Conservation (phyloP, 768 basidiomycete species). For the Boletus huronensis region DNA sequence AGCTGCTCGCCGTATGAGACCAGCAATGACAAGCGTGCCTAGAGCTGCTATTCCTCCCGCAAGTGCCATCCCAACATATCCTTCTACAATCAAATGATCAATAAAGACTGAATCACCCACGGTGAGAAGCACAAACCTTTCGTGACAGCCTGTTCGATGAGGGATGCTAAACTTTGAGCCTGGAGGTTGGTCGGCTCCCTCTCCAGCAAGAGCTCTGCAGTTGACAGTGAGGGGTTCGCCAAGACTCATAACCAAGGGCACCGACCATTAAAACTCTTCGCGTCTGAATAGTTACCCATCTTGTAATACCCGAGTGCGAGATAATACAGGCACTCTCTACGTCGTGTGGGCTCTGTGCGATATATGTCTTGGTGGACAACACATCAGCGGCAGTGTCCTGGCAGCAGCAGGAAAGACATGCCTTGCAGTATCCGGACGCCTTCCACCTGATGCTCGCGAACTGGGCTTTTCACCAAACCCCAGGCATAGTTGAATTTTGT, state of each 20-base stretch:
- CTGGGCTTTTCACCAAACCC: slow-evolving; percentile 92
- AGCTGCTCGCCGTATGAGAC: slow-evolving; percentile 79
- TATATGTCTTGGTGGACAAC: slow-evolving; percentile 69
- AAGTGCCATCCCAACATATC: slow-evolving; percentile 98
- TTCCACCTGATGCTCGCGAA: slow-evolving; percentile 82
- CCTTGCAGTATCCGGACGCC: slow-evolving; percentile 92
- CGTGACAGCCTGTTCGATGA: slow-evolving; percentile 84
- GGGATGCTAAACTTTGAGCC: slow-evolving; percentile 76
- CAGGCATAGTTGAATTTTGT: slow-evolving; percentile 98
- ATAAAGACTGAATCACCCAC: background rate
- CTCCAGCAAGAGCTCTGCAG: slow-evolving; percentile 73
- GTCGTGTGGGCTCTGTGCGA: slow-evolving; percentile 76
- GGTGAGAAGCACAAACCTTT: slow-evolving; percentile 51
- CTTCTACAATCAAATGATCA: slow-evolving; percentile 52
- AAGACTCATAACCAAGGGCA: background rate
- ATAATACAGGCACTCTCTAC: slow-evolving; percentile 96
- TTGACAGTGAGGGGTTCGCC: background rate
- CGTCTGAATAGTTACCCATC: slow-evolving; percentile 92
- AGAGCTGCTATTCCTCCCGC: slow-evolving; percentile 88
- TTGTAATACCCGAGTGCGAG: slow-evolving; percentile 96
- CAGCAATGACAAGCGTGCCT: slow-evolving; percentile 69
- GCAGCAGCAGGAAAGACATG: slow-evolving; percentile 25
- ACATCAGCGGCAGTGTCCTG: slow-evolving; percentile 2
- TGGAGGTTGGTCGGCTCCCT: slow-evolving; percentile 95
- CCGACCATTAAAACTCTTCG: slow-evolving; percentile 89